Percentiles rank a stretch among this genome's conserved stretches.
These are phyloP conservation scores for Penicillium nordicum DNA, from an alignment of 2,329 filamentous ascomycete species.

Conservation along the genomic window DNA sequence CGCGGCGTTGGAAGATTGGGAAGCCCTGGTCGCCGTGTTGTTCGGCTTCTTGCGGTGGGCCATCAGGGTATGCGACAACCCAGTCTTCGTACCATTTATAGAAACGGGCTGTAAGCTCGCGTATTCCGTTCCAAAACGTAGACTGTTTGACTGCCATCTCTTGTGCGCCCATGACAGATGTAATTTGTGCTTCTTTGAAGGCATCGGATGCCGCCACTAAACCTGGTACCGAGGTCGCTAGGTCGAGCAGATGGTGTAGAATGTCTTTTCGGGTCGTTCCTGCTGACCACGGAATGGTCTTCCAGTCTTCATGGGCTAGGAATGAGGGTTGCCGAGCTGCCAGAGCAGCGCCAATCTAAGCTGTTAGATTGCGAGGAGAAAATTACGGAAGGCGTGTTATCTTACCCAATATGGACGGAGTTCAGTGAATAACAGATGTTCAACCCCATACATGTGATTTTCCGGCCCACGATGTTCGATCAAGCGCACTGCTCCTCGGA, in stretches of 20 bases:
- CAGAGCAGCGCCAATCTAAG: constrained; percentile 32
- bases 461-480: constrained; percentile 41
- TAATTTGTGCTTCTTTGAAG: constrained; percentile 23
- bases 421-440: constrained; percentile 39
- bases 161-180: constrained; percentile 26
- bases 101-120: constrained; percentile 31
- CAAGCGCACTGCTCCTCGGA: constrained; percentile 35
- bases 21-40: constrained; percentile 27
- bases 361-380: not conserved
- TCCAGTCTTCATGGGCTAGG: constrained; percentile 38
- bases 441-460: constrained; percentile 40
- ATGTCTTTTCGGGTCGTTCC: constrained; percentile 37
- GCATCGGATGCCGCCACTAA: constrained; percentile 32
- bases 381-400: not conserved
- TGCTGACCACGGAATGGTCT: constrained; percentile 39
- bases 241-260: constrained; percentile 36
- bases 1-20: constrained; percentile 33
- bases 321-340: constrained; percentile 34
- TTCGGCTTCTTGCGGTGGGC: constrained; percentile 27
- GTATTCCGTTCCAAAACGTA: constrained; percentile 35
- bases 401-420: constrained; percentile 41
- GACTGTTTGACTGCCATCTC: constrained; percentile 34
- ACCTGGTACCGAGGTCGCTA: constrained; percentile 35
- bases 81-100: constrained; percentile 32
- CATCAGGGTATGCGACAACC: constrained; percentile 32